These are phyloP conservation scores for Globisporangium alternatum DNA, from an alignment of 352 stramenopile species.

Conservation along the genomic window DNA sequence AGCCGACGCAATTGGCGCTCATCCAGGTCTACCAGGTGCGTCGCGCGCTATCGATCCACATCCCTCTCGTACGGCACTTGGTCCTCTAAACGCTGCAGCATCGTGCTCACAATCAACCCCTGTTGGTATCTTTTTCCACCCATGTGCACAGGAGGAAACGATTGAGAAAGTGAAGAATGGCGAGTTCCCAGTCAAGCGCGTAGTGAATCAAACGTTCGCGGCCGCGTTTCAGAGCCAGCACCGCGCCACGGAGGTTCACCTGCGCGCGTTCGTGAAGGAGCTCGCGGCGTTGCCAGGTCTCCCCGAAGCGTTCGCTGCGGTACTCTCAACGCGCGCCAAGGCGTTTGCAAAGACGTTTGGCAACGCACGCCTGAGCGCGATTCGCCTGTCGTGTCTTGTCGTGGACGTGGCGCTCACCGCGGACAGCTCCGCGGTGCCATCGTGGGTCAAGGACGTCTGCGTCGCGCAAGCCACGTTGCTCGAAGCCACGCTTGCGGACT, in stretches of 20 bases:
- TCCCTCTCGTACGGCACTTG: not conserved
- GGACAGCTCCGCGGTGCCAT: slow-evolving; percentile 9
- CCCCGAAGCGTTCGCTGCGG: slow-evolving; percentile 41
- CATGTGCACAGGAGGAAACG: slow-evolving; percentile 43
- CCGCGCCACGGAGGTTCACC: slow-evolving; percentile 48
- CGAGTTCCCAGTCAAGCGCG: slow-evolving; percentile 60
- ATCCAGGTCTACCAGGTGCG: slow-evolving; percentile 63
- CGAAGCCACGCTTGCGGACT: slow-evolving; percentile 53
- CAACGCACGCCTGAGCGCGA: slow-evolving; percentile 42
- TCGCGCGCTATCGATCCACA: not conserved
- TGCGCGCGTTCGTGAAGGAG: slow-evolving; percentile 48
- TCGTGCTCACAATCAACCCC: not conserved
- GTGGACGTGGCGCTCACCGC: slow-evolving; percentile 30
- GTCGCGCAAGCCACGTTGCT: slow-evolving; percentile 47
- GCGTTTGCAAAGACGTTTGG: slow-evolving; percentile 51
- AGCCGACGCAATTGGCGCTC: slow-evolving; percentile 40
- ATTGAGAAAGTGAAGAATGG: slow-evolving; percentile 57
- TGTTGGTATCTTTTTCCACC: not conserved
- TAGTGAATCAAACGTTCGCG: slow-evolving; percentile 57
- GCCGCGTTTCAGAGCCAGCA: slow-evolving; percentile 53
- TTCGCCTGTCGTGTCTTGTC: slow-evolving; percentile 61
- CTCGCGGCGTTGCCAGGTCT: slow-evolving; percentile 39
- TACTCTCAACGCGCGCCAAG: slow-evolving; percentile 39
- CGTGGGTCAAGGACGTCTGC: slow-evolving; percentile 52
- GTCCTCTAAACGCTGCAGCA: not conserved